Evolutionary conservation across 179 eudicot genomes (phyloP).

Genomic region (Beta corolliflora): DNA sequence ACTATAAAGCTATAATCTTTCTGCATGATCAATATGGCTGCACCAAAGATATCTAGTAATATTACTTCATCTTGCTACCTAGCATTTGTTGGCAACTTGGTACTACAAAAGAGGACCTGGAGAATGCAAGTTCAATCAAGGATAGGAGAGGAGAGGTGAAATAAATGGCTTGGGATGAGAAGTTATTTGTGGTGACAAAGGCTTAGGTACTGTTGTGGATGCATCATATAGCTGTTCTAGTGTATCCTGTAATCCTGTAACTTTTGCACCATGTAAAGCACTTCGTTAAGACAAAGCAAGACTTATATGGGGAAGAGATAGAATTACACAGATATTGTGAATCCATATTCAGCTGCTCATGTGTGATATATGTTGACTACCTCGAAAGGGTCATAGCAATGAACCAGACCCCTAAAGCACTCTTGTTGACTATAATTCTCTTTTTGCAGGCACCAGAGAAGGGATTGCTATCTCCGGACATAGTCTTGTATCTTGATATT

Average conservation of each 20-base stretch:
- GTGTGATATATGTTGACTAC: not conserved
- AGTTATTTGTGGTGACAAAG: not conserved
- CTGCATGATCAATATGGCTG: not conserved
- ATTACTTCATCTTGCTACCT: not conserved
- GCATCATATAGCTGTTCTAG: not conserved
- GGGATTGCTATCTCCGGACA: slow-evolving; percentile 91
- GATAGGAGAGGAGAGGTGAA: not conserved
- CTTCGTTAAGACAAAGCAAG: not conserved
- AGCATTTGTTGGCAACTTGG: not conserved
- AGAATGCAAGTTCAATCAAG: not conserved
- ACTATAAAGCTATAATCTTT: not conserved
- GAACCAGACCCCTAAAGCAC: not conserved
- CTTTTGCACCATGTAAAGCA: not conserved
- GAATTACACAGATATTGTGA: not conserved
- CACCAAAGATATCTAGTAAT: not conserved
- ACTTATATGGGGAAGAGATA: not conserved
- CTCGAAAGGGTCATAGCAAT: not conserved
- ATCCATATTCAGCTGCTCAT: not conserved
- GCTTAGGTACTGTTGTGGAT: not conserved
- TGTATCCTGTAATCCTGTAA: no score
- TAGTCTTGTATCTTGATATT: slow-evolving; percentile 89
- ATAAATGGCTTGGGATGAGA: not conserved
- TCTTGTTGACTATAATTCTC: not conserved
- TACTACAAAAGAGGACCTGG: not conserved
- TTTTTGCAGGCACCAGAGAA: slow-evolving; percentile 80